Base-by-base conservation (phyloP, 768 basidiomycete genomes). In the Paxillus involutus region DNA sequence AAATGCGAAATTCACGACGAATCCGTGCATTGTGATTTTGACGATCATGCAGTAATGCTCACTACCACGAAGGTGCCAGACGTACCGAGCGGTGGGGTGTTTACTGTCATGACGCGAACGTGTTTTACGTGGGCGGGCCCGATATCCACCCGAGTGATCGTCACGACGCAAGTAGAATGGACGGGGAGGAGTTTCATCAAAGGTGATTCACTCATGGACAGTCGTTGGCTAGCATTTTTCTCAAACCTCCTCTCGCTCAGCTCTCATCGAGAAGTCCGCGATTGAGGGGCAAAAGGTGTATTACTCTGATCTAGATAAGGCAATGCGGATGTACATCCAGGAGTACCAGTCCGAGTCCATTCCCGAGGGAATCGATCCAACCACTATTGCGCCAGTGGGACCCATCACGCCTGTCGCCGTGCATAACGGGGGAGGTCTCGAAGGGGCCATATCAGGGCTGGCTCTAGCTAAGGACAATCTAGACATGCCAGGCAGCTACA, bases 31-130 rank as follows among this genome's bases (percentile, higher is more conserved):
- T 80, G 81, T 59, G 92, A 98, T 64, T 89, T 88, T 61, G 92
- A 98, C 40, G 81, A 92, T 56, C 90, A 88, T 59, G 80, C 94
- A 39, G 77, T 81, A 43, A 92, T 87, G 66, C 59, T 96, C 17
- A 98, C 96, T 21, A 95, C 91, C 13, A 98, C 97, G 26, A 79
- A 82, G 52, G 94, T 92, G 4, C 96, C 95, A 0, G 96, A 98
- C 53, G 95, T 98, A 5, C 97, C 97, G 0, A 91, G 89, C 58
- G 97, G 97, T 1, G 83, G 89, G 3, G 92, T 91, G 40, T 99
- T 98, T 68, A 77, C 85, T 8, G 94, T 98, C 56, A 97, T 94
- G 80, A 98, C 96, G 16, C 75, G 86, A 61, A 97, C 95, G 11
- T 98, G 96, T 67, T 77, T 98, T 44, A 98, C 84, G 78, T 99